Evolutionary conservation across 257 asterid genomes (phyloP).

Genomic region (Solanum tacnaense): DNA sequence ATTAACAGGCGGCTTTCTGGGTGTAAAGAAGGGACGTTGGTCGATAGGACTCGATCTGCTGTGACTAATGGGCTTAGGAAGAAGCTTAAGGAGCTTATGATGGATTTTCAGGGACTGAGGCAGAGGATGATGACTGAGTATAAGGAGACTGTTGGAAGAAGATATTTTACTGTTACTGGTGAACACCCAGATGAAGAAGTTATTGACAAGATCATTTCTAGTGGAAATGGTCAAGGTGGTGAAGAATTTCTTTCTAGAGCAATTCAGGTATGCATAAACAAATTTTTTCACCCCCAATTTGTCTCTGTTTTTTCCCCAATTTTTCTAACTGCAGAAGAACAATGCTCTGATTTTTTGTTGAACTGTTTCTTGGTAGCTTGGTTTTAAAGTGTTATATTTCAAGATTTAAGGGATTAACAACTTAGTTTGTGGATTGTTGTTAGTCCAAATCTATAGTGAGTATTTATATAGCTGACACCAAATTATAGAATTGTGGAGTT

Average conservation of each 20-base stretch:
- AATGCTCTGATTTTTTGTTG: not conserved
- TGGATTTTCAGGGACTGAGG: slow-evolving; percentile 83
- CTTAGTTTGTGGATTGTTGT: not conserved
- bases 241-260: slow-evolving; percentile 80
- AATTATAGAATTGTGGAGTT: not conserved
- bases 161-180: slow-evolving; percentile 82
- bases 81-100: slow-evolving; percentile 89
- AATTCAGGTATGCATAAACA: slow-evolving; percentile 37
- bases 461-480: not conserved
- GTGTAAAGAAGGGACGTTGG: slow-evolving; percentile 62
- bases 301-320: not conserved
- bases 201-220: slow-evolving; percentile 67
- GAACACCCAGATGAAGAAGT: slow-evolving; percentile 61
- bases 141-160: slow-evolving; percentile 73
- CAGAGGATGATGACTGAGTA: slow-evolving; percentile 91
- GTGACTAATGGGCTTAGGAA: slow-evolving; percentile 89
- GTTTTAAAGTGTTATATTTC: not conserved
- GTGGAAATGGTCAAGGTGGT: slow-evolving; percentile 55
- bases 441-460: not conserved
- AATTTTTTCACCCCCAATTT: not conserved
- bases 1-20: slow-evolving; percentile 56
- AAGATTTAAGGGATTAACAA: not conserved
- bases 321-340: not conserved
- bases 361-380: not conserved
- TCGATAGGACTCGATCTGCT: slow-evolving; percentile 61